Conservation (phyloP, 2,329 filamentous ascomycete species). For the Fusarium pseudocircinatum region DNA sequence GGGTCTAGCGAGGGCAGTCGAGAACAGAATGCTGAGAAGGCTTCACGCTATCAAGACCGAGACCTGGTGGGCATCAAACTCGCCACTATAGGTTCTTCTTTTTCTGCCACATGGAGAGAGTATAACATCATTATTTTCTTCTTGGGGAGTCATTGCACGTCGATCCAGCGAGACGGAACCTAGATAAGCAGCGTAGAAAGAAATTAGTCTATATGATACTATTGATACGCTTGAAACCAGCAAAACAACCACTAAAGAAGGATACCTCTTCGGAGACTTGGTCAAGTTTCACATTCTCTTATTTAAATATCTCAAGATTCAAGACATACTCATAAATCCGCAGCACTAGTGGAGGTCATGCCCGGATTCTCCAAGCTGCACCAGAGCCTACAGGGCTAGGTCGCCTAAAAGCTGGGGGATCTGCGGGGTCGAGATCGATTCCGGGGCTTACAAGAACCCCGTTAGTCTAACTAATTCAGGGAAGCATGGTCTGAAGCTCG, state of each 20-base stretch:
- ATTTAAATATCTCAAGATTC: fast-evolving
- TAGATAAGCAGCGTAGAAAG: not conserved
- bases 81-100: not conserved
- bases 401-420: not conserved
- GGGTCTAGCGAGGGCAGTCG: not conserved
- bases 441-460: not conserved
- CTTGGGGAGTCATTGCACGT: not conserved
- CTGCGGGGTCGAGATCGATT: not conserved
- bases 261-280: no score
- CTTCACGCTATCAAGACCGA: not conserved
- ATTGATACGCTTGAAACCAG: fast-evolving
- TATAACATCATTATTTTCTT: no score
- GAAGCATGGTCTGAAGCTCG: not conserved
- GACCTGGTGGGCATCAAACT: not conserved
- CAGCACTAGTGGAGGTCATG: no score
- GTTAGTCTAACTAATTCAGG: not conserved
- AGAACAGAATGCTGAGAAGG: fast-evolving
- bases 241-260: not conserved
- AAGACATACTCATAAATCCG: not conserved
- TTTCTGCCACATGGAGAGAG: not conserved
- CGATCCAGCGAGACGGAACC: not conserved
- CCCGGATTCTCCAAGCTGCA: not conserved
- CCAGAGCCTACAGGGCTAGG: not conserved
- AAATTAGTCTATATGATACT: not conserved
- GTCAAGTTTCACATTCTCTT: fast-evolving